Conservation (phyloP, 306 rosid genomes). For the Hylodesmum podocarpum region DNA sequence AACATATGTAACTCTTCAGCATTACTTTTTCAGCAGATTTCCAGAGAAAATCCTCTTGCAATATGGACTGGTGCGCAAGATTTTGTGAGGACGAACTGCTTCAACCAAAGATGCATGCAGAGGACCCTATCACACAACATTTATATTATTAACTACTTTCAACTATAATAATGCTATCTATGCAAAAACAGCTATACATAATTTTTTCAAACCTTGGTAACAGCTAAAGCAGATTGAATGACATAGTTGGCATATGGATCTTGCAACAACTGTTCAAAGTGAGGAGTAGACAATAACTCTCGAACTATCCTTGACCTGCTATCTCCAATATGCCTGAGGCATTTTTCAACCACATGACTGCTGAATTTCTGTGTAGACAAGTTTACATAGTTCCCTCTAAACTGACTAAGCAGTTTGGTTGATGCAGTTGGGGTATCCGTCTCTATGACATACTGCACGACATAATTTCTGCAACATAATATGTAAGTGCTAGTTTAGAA, state of each 20-base stretch:
- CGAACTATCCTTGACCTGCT: conserved; percentile 51
- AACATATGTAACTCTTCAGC: conserved; percentile 12
- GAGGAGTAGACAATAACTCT: conserved; percentile 49
- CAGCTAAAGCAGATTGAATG: conserved; percentile 54
- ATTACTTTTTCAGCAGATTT: conserved; percentile 51
- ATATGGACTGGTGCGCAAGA: conserved; percentile 61
- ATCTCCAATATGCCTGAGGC: conserved; percentile 47
- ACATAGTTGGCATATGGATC: conserved; percentile 82
- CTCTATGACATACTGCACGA: conserved; percentile 64
- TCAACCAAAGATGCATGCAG: conserved; percentile 56
- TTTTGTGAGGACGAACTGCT: conserved; percentile 44
- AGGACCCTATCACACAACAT: conserved; percentile 43
- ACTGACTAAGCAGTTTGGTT: conserved; percentile 43
- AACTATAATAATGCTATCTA: background rate
- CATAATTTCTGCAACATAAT: conserved; percentile 63
- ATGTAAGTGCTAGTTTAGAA: background rate
- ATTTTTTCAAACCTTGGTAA: conserved; percentile 53
- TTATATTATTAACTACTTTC: background rate
- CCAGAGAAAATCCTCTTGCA: conserved; percentile 70
- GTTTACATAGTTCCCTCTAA: conserved; percentile 52
- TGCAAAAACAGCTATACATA: background rate
- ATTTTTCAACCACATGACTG: conserved; percentile 79
- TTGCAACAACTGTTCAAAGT: conserved; percentile 61
- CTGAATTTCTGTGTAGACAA: conserved; percentile 67
- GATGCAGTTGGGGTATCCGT: conserved; percentile 40